Base-by-base conservation (phyloP, 176 grass and related monocot species). In the Cenchrus fungigraminus region DNA sequence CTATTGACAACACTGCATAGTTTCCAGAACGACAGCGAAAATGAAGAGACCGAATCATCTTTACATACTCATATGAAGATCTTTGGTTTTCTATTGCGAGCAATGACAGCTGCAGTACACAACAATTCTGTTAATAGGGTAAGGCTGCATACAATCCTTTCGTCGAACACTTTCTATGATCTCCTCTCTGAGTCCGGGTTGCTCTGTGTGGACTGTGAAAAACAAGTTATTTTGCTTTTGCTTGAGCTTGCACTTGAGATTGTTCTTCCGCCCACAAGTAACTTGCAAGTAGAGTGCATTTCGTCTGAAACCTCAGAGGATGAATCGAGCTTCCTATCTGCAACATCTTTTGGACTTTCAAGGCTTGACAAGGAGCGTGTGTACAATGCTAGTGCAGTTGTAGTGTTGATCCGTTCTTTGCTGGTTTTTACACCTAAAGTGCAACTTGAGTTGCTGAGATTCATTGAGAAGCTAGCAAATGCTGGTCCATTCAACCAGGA, bases 221-320 rank as follows among this genome's bases (percentile, higher is more conserved):
- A 92, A 55, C 90, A 97, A 85, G 94, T 99, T 83, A 97, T 94
- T 78, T 79, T 93, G 65, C 92, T 99, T 90, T 82, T 97, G 88
- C 90, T 99, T 81, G 97, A 99, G 86, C 94, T 99, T 92, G 91
- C 97, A 79, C 94, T 99, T 86, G 97, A 99, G 86, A 88, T 94
- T 86, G 90, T 94, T 78, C 90, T 94, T 79, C 91, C 97, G 44
- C 97, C 92, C 75, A 91, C 86, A 15, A 91, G 82, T 86, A 89
- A 89, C 32, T 71, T 87, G 69, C 95, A 92, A 78, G 54, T 82
- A 77, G 92, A 94, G 73, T 85, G 51, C 79, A 78, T 78, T 78
- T 84, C 86, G 75, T 91, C 85, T 73, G 88, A 88, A 54, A 76
- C 71, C 70, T 86, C 57, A 71, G 92, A 92, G 62, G 79, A 91